Percentiles rank a stretch among this genome's conserved stretches.
These are phyloP conservation scores for Guyanaporus albipodus DNA, from an alignment of 768 basidiomycete species.

Conservation along the genomic window DNA sequence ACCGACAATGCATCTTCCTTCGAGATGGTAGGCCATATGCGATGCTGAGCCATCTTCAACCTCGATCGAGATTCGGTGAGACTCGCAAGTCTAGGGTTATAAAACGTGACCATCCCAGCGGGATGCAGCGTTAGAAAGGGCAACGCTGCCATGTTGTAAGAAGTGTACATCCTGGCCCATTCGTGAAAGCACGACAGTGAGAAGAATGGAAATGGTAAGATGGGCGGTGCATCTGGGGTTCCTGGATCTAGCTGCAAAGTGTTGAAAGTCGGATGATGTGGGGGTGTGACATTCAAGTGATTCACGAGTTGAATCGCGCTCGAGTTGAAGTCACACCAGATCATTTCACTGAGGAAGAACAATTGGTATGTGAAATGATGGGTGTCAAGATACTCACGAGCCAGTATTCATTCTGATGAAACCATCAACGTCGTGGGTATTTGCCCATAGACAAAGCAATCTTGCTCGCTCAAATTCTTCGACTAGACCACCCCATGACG, in stretches of 20 bases:
- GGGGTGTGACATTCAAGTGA: constrained; percentile 4
- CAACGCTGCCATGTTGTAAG: constrained; percentile 1
- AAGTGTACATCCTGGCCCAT: constrained; percentile 1
- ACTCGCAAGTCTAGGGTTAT: constrained; percentile 1
- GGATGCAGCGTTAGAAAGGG: constrained; percentile 3
- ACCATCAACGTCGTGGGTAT: not conserved
- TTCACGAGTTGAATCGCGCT: constrained; percentile 1
- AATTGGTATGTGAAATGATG: not conserved
- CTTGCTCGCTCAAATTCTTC: constrained; percentile 1
- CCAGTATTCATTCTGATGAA: constrained; percentile 6
- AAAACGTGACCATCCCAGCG: constrained; percentile 5
- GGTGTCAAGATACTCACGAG: not conserved
- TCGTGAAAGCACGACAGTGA: constrained; percentile 4
- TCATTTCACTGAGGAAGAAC: constrained; percentile 1
- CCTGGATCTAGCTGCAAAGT: not conserved
- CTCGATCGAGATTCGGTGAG: not conserved
- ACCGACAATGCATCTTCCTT: constrained; percentile 4
- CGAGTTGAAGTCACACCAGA: constrained; percentile 6
- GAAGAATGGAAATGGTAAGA: constrained; percentile 3
- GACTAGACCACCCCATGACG: not conserved
- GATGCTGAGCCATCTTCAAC: constrained; percentile 2
- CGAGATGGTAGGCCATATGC: constrained; percentile 3
- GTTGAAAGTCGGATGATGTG: not conserved
- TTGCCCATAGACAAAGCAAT: constrained; percentile 4
- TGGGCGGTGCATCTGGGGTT: not conserved